Conservation (phyloP, 306 rosid species). For the Myrica gale region DNA sequence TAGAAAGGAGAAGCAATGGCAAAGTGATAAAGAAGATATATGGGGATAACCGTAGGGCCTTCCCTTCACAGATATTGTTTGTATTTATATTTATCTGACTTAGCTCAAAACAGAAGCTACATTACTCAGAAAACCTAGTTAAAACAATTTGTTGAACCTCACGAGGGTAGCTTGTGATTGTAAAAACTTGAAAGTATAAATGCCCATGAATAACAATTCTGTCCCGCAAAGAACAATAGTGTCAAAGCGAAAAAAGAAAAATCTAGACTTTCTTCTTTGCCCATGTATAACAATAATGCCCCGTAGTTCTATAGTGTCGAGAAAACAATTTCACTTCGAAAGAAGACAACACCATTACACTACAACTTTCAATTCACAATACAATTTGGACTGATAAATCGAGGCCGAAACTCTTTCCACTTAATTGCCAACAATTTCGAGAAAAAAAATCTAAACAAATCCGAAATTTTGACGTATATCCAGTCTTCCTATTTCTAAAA, state of each 20-base stretch:
- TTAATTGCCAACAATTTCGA: background rate
- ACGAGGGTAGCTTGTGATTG: background rate
- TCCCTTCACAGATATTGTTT: background rate
- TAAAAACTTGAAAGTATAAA: background rate
- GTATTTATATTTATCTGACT: too few species aligned
- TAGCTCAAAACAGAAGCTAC: background rate
- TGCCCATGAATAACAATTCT: background rate
- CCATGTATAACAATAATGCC: background rate
- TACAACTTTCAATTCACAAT: background rate
- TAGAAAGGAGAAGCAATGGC: background rate
- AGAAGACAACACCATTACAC: background rate
- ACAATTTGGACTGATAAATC: background rate
- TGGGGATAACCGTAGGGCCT: background rate
- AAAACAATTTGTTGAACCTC: too few species aligned
- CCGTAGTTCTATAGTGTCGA: background rate
- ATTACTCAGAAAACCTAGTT: background rate
- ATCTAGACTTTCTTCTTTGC: background rate
- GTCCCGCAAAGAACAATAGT: too few species aligned
- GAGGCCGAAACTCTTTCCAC: background rate
- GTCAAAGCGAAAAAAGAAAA: too few species aligned
- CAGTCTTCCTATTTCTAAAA: background rate
- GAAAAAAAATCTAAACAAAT: background rate
- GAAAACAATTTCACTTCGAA: background rate
- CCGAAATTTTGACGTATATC: background rate
- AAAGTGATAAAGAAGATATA: background rate